phyloP scores from a whole-genome alignment of 2,329 filamentous ascomycete species.

The Calycina herbarum region DNA sequence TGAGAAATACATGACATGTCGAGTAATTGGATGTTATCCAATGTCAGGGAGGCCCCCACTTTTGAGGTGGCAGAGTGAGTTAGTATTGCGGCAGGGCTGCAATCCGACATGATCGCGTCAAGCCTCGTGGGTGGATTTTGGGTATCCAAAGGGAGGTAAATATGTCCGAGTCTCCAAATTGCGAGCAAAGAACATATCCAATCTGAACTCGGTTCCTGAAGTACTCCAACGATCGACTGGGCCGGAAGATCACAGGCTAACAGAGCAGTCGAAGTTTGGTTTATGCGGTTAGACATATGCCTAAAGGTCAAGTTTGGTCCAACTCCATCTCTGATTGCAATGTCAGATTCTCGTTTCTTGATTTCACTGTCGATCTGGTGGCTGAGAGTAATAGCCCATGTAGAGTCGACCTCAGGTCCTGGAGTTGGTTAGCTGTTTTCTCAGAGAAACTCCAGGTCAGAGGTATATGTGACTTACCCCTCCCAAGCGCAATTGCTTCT shows the following conservation, averaged over 20 bases:
- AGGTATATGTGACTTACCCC: slow-evolving; percentile 7
- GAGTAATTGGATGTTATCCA: neutral
- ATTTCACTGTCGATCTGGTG: slow-evolving; percentile 24
- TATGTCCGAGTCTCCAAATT: slow-evolving; percentile 41
- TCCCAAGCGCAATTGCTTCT: slow-evolving; percentile 11
- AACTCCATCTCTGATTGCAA: slow-evolving; percentile 5
- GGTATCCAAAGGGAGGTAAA: slow-evolving; percentile 46
- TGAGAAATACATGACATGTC: neutral
- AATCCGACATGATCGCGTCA: slow-evolving; percentile 29
- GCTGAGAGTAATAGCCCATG: slow-evolving; percentile 25
- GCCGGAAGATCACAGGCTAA: slow-evolving; percentile 15
- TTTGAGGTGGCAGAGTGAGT: neutral
- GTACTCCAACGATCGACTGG: slow-evolving; percentile 41
- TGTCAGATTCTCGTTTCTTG: slow-evolving; percentile 9
- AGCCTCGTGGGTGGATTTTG: slow-evolving; percentile 37
- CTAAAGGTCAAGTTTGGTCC: slow-evolving; percentile 39
- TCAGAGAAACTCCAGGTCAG: neutral
- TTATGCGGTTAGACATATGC: slow-evolving; percentile 37
- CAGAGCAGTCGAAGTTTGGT: slow-evolving; percentile 40
- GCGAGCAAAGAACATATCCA: slow-evolving; percentile 44
- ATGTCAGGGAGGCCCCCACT: neutral
- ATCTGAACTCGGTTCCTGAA: slow-evolving; percentile 41
- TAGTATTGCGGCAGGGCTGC: slow-evolving; percentile 3
- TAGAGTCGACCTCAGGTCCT: slow-evolving; percentile 18
- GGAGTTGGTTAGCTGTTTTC: neutral